These are phyloP conservation scores for Hyaloscypha variabilis DNA, from an alignment of 495 filamentous ascomycete species.

Conservation along the genomic window DNA sequence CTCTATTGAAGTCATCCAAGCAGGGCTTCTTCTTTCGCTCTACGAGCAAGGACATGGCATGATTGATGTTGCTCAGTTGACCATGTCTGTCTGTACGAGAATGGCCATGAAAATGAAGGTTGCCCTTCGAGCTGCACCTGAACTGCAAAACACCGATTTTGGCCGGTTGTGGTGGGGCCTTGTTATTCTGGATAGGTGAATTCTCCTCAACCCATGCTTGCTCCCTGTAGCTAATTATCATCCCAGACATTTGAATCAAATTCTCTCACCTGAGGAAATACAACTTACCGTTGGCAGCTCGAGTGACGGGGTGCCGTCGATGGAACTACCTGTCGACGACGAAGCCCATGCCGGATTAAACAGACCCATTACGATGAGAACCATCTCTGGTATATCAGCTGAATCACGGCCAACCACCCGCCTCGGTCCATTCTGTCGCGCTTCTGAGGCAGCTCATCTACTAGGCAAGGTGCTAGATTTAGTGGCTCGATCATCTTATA, in stretches of 20 bases:
- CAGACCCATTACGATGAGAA: constrained; percentile 6
- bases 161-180: constrained; percentile 27
- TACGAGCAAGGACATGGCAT: constrained; percentile 34
- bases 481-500: constrained; percentile 7
- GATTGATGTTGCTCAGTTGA: constrained; percentile 34
- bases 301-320: constrained; percentile 8
- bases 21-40: constrained; percentile 30
- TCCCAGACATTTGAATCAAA: constrained; percentile 23
- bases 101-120: constrained; percentile 30
- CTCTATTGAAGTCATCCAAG: constrained; percentile 38
- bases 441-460: constrained; percentile 14
- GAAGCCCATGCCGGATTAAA: constrained; percentile 3
- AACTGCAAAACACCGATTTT: constrained; percentile 22
- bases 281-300: constrained; percentile 16
- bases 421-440: constrained; percentile 24
- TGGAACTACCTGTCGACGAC: constrained; percentile 22
- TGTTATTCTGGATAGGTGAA: constrained; percentile 22
- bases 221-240: background rate
- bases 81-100: constrained; percentile 36
- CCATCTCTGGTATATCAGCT: constrained; percentile 18
- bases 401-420: constrained; percentile 17
- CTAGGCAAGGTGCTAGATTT: constrained; percentile 18
- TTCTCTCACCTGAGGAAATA: constrained; percentile 18
- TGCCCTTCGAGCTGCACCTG: constrained; percentile 29
- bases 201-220: background rate